A percentile compares a stretch with the other conserved stretches of the same genome.
These are phyloP conservation scores for Suillus brevipes DNA, from an alignment of 768 basidiomycete genomes.

Conservation along the genomic window DNA sequence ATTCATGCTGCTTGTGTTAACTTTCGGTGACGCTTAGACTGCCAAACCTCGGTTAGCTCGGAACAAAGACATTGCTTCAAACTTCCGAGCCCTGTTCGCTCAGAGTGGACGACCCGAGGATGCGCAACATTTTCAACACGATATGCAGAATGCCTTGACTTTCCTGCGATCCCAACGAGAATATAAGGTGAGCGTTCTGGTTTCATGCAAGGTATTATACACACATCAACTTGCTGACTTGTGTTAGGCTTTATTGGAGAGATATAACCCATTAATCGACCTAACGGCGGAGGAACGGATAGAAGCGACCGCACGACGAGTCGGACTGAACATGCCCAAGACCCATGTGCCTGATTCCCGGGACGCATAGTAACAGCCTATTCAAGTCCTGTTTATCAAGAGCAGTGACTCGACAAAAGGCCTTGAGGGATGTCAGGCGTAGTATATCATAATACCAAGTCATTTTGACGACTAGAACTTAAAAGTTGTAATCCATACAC, in stretches of 20 bases:
- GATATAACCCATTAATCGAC: conserved; percentile 86
- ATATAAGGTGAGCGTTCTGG: conserved; percentile 59
- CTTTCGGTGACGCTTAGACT: conserved; percentile 31
- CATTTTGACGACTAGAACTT: background rate
- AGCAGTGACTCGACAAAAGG: background rate
- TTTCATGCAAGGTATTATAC: background rate
- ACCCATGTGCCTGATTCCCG: conserved; percentile 18
- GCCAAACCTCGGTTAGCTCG: conserved; percentile 35
- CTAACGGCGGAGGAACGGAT: conserved; percentile 79
- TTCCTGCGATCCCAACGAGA: conserved; percentile 75
- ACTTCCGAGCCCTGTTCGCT: conserved; percentile 58
- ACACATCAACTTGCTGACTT: conserved; percentile 2
- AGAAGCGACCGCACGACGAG: conserved; percentile 80
- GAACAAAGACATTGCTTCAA: conserved; percentile 45
- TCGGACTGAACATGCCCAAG: conserved; percentile 83
- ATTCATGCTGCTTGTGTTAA: conserved; percentile 5
- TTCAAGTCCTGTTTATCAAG: background rate
- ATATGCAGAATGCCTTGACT: conserved; percentile 58
- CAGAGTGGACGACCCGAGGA: conserved; percentile 29
- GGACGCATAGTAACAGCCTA: background rate
- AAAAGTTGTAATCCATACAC: background rate
- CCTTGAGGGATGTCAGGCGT: background rate
- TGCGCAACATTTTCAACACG: conserved; percentile 37
- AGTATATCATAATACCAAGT: background rate
- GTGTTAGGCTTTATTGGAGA: conserved; percentile 68